Evolutionary conservation across 139 green algal species (phyloP).

Genomic region (Volvox africanus): DNA sequence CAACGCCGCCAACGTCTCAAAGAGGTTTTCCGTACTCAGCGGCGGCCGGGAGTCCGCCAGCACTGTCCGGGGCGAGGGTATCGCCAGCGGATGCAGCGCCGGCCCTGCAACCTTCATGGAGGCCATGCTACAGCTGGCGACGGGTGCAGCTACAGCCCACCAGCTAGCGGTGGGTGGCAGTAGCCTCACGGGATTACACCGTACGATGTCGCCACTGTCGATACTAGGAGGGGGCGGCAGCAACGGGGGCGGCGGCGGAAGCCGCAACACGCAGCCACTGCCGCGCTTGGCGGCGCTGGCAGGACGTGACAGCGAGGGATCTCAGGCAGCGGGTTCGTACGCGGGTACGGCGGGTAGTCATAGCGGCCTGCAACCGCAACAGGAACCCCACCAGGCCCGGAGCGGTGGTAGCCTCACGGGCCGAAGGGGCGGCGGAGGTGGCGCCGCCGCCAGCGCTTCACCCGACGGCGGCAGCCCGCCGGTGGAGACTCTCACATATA

Average conservation of each 20-base stretch:
- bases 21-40: neutral
- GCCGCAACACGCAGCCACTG: neutral
- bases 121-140: constrained; percentile 26
- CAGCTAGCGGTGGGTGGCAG: neutral
- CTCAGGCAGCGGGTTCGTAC: neutral
- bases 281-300: neutral
- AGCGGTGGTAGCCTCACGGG: neutral
- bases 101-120: constrained; percentile 13
- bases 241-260: neutral
- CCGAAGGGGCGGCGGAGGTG: neutral
- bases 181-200: neutral
- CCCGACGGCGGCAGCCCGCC: neutral
- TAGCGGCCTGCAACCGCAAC: neutral
- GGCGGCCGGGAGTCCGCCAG: neutral
- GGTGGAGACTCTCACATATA: neutral
- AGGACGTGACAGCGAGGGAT: neutral
- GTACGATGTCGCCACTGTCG: neutral
- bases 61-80: neutral
- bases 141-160: neutral
- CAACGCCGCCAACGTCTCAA: neutral
- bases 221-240: neutral
- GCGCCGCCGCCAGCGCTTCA: neutral
- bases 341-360: neutral
- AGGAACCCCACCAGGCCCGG: too few relatives aligned
- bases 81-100: neutral